Evolutionary conservation across 495 filamentous ascomycete genomes (phyloP).

Genomic region (Neurospora tetraspora): DNA sequence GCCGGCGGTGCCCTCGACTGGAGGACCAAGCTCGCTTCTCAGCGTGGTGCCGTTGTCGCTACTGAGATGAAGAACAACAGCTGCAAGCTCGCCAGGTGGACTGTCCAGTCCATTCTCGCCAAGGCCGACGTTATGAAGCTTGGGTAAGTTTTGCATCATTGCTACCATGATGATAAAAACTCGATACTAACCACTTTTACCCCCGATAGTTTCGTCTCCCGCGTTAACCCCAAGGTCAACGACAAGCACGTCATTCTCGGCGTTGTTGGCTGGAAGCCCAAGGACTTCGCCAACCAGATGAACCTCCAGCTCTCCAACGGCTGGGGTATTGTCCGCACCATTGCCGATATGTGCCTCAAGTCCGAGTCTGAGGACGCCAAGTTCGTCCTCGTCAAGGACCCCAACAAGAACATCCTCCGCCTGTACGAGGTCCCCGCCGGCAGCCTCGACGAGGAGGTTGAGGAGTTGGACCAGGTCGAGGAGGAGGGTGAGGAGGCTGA

Average conservation of each 20-base stretch:
- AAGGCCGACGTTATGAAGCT: constrained; percentile 97
- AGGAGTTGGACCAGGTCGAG: constrained; percentile 23
- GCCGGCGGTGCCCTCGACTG: constrained; percentile 91
- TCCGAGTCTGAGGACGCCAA: constrained; percentile 53
- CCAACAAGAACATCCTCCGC: constrained; percentile 86
- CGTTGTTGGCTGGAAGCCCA: constrained; percentile 92
- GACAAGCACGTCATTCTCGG: constrained; percentile 90
- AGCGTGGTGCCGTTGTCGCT: constrained; percentile 91
- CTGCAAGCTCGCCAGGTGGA: constrained; percentile 96
- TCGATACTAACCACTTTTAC: not conserved
- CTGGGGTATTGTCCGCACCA: constrained; percentile 97
- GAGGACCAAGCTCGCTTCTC: constrained; percentile 82
- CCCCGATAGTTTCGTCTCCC: constrained; percentile 71
- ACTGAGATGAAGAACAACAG: constrained; percentile 99
- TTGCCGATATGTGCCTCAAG: constrained; percentile 79
- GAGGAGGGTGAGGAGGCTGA: constrained; percentile 23
- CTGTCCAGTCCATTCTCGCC: constrained; percentile 87
- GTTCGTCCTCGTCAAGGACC: constrained; percentile 71
- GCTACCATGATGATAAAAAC: constrained; percentile 11
- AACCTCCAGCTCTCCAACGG: constrained; percentile 92
- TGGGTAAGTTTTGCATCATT: constrained; percentile 45
- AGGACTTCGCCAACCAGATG: constrained; percentile 96
- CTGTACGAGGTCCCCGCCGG: constrained; percentile 82
- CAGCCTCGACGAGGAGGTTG: constrained; percentile 62
- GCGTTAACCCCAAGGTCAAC: constrained; percentile 78